Evolutionary conservation across 768 basidiomycete genomes (phyloP).

Genomic region (Hygrophorus russula): DNA sequence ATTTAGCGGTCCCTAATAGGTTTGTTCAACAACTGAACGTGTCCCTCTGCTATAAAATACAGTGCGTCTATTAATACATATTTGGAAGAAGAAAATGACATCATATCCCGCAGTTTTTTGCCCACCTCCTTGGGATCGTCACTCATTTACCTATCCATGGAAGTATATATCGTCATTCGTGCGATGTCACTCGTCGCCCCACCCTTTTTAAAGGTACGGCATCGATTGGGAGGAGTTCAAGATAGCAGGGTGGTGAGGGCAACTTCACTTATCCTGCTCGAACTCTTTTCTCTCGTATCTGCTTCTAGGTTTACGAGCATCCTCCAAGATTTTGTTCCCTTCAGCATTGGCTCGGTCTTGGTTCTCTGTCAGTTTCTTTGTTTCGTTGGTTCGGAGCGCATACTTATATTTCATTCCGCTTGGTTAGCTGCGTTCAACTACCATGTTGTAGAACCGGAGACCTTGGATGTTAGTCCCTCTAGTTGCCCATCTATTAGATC

Average conservation of each 20-base stretch:
- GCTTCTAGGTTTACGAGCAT: conserved; percentile 20
- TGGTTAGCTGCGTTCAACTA: too few species aligned
- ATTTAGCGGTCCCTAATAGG: conserved; percentile 7
- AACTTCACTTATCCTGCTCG: conserved; percentile 30
- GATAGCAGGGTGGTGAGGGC: conserved; percentile 22
- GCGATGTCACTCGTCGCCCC: conserved; percentile 16
- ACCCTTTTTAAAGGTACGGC: not conserved
- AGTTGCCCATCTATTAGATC: too few species aligned
- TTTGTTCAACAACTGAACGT: conserved; percentile 12
- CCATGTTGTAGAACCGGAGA: too few species aligned
- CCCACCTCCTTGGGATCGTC: conserved; percentile 26
- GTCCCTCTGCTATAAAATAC: conserved; percentile 21
- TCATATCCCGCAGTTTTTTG: conserved; percentile 21
- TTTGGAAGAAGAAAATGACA: not conserved
- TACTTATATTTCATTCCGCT: too few species aligned
- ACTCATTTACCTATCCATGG: conserved; percentile 22
- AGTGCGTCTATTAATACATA: conserved; percentile 10
- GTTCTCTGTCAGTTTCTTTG: conserved; percentile 25
- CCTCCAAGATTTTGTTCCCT: conserved; percentile 29
- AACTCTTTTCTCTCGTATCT: conserved; percentile 29
- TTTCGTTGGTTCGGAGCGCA: too few species aligned
- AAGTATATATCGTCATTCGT: conserved; percentile 26
- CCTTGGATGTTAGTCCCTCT: too few species aligned
- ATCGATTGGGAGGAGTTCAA: conserved; percentile 8
- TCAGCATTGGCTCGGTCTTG: conserved; percentile 26